phyloP scores from a whole-genome alignment of 805 yeast genomes.

The Ogataea methanolica region DNA sequence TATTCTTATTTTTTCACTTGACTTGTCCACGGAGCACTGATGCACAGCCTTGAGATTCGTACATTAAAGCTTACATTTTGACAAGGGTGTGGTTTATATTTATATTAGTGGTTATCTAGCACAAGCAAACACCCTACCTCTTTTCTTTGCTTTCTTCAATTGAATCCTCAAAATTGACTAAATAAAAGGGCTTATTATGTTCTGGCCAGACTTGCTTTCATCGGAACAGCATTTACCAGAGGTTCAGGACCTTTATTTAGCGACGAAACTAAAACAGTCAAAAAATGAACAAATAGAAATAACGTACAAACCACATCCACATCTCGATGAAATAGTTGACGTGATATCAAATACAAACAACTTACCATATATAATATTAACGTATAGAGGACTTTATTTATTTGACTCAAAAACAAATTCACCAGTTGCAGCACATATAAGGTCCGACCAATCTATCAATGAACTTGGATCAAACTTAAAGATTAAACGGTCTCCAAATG shows the following conservation, averaged over 20 bases:
- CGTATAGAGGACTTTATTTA: slow-evolving; percentile 34
- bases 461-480: slow-evolving; percentile 43
- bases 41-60: no score
- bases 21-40: no score
- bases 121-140: no score
- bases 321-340: slow-evolving; percentile 31
- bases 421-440: slow-evolving; percentile 43
- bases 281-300: slow-evolving; percentile 1
- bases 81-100: no score
- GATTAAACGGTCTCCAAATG: slow-evolving; percentile 32
- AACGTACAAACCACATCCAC: slow-evolving; percentile 20
- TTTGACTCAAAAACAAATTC: slow-evolving; percentile 38
- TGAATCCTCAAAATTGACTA: no score
- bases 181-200: slow-evolving; percentile 15
- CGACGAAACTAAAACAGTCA: slow-evolving; percentile 7
- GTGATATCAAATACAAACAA: slow-evolving; percentile 15
- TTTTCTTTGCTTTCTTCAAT: no score
- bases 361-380: slow-evolving; percentile 30
- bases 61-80: no score
- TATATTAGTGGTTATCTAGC: no score
- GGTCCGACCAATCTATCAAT: slow-evolving; percentile 40
- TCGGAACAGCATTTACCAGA: slow-evolving; percentile 24
- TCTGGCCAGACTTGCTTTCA: slow-evolving; percentile 29
- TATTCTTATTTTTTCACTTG: no score
- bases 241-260: slow-evolving; percentile 14